Percentiles rank a stretch among this genome's conserved stretches.
phyloP scores from a whole-genome alignment of 2,329 filamentous ascomycete species.

The Amesomyces nigricolor region DNA sequence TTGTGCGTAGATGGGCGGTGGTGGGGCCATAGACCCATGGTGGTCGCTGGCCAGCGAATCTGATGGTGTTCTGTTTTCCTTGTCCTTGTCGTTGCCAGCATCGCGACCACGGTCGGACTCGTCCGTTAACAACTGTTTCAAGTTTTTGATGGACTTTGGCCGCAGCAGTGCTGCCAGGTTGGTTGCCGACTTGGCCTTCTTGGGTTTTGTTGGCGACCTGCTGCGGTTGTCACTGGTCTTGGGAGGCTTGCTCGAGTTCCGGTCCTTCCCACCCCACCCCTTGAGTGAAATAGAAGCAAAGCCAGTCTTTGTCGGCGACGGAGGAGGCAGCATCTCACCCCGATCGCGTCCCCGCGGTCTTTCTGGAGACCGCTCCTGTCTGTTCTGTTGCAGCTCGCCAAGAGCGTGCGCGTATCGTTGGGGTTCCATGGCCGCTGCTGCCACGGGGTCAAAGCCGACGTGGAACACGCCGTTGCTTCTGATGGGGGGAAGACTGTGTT shows the following conservation, averaged over 20 bases:
- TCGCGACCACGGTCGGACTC: conserved; percentile 14
- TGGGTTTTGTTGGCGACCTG: conserved; percentile 55
- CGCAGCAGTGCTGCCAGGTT: conserved; percentile 72
- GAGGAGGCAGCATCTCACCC: conserved; percentile 19
- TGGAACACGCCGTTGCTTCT: conserved; percentile 17
- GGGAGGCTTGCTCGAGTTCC: conserved; percentile 35
- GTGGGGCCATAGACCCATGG: conserved; percentile 26
- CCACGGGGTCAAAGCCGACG: conserved; percentile 18
- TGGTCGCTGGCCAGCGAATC: conserved; percentile 33
- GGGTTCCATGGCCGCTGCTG: conserved; percentile 17
- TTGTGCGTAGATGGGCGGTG: conserved; percentile 75
- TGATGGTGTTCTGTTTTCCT: conserved; percentile 72
- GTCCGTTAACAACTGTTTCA: conserved; percentile 42
- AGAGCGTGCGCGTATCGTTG: conserved; percentile 39
- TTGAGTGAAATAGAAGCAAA: conserved; percentile 42
- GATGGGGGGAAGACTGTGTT: conserved; percentile 24
- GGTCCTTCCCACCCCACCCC: conserved; percentile 33
- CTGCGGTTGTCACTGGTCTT: conserved; percentile 38
- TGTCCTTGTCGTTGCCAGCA: conserved; percentile 68
- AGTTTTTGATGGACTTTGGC: conserved; percentile 65
- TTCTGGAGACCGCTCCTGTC: conserved; percentile 34
- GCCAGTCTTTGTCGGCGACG: conserved; percentile 39
- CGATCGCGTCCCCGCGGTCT: conserved; percentile 9
- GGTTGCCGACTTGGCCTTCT: conserved; percentile 76
- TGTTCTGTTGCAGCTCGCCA: conserved; percentile 53